Evolutionary conservation across 345 rosid genomes (phyloP).

Genomic region (Arabis hirsuta): DNA sequence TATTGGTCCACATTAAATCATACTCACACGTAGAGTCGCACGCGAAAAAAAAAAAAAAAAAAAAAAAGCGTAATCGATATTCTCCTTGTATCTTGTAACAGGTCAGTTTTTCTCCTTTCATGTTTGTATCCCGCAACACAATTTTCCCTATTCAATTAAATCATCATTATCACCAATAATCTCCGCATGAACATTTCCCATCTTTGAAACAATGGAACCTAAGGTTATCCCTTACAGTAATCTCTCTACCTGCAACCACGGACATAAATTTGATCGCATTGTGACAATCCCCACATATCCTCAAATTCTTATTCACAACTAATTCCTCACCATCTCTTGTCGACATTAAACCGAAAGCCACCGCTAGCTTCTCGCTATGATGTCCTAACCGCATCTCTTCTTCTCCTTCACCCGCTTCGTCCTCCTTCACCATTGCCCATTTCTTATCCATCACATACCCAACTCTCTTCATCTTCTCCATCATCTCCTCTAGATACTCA

Average conservation of each 20-base stretch:
- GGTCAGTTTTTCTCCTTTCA: slow-evolving; percentile 32
- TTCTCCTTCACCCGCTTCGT: slow-evolving; percentile 55
- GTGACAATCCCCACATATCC: slow-evolving; percentile 94
- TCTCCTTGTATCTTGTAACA: slow-evolving; percentile 46
- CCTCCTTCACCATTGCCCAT: slow-evolving; percentile 74
- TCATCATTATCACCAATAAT: slow-evolving; percentile 68
- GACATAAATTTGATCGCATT: slow-evolving; percentile 83
- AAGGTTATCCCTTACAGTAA: slow-evolving; percentile 69
- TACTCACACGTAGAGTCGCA: slow-evolving; percentile 43
- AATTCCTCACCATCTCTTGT: slow-evolving; percentile 65
- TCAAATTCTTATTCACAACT: slow-evolving; percentile 74
- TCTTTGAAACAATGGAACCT: slow-evolving; percentile 79
- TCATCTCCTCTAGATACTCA: slow-evolving; percentile 65
- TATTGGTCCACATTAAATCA: slow-evolving; percentile 32
- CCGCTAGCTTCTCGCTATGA: slow-evolving; percentile 93
- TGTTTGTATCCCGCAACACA: slow-evolving; percentile 45
- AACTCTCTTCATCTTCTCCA: slow-evolving; percentile 59
- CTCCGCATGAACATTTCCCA: slow-evolving; percentile 80
- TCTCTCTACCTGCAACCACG: slow-evolving; percentile 58
- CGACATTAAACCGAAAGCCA: slow-evolving; percentile 81
- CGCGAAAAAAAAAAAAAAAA: background rate
- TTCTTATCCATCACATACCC: slow-evolving; percentile 81
- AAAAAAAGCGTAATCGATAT: slow-evolving; percentile 35
- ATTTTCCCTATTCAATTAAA: slow-evolving; percentile 40
- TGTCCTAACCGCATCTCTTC: slow-evolving; percentile 66